Evolutionary conservation across 2,329 filamentous ascomycete genomes (phyloP).

Genomic region (Colletotrichum tamarilloi): DNA sequence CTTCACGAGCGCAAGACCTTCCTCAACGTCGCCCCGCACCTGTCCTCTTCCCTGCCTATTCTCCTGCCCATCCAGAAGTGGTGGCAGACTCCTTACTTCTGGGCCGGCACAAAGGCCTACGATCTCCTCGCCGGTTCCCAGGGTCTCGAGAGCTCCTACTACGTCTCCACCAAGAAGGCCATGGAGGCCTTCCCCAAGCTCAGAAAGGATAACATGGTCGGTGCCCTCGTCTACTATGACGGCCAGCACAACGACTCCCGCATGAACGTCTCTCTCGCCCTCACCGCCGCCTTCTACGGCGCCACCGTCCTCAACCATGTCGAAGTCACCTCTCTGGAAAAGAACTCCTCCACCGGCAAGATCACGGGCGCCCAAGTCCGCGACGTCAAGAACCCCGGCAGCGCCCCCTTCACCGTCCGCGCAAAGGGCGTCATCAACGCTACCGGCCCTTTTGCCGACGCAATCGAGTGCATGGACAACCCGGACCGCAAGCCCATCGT

Average conservation of each 20-base stretch:
- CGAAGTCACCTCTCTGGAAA: conserved; percentile 80
- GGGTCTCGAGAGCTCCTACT: conserved; percentile 86
- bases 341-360: conserved; percentile 74
- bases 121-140: conserved; percentile 84
- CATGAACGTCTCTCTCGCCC: conserved; percentile 86
- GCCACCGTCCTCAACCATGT: conserved; percentile 84
- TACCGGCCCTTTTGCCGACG: conserved; percentile 84
- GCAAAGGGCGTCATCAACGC: conserved; percentile 88
- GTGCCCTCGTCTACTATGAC: conserved; percentile 87
- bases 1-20: conserved; percentile 87
- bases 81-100: conserved; percentile 85
- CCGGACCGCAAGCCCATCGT: conserved; percentile 76
- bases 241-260: conserved; percentile 88
- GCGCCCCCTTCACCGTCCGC: conserved; percentile 75
- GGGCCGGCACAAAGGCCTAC: conserved; percentile 79
- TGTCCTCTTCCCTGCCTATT: conserved; percentile 84
- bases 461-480: conserved; percentile 84
- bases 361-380: conserved; percentile 72
- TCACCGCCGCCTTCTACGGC: conserved; percentile 84
- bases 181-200: conserved; percentile 83
- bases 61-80: conserved; percentile 85
- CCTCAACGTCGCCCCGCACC: conserved; percentile 83
- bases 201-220: conserved; percentile 77
- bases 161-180: conserved; percentile 80
- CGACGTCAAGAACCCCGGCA: conserved; percentile 65